Percentiles rank a stretch among this genome's conserved stretches.
phyloP scores from a whole-genome alignment of 2,329 filamentous ascomycete species.

The Sordariomycetes sp. region DNA sequence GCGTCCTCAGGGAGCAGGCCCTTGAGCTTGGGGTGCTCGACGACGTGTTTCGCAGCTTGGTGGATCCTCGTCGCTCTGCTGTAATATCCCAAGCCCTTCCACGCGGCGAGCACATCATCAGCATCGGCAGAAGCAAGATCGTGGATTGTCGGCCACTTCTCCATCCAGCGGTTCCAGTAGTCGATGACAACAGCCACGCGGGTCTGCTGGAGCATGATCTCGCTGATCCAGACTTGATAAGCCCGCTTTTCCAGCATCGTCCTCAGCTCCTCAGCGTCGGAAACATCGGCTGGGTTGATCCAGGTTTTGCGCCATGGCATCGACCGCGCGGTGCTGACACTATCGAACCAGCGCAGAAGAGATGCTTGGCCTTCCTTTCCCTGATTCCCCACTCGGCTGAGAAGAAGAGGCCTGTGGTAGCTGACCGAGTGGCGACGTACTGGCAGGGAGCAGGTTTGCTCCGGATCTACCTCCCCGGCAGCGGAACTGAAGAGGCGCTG shows the following conservation, averaged over 20 bases:
- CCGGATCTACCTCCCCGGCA: not conserved
- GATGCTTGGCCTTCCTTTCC: slow-evolving; percentile 18
- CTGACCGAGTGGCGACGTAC: slow-evolving; percentile 3
- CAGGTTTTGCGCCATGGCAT: slow-evolving; percentile 54
- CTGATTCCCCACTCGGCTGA: slow-evolving; percentile 23
- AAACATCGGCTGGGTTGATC: slow-evolving; percentile 30
- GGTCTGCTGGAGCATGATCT: slow-evolving; percentile 61
- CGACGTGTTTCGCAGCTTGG: slow-evolving; percentile 43
- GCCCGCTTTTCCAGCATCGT: slow-evolving; percentile 41
- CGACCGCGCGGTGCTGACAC: slow-evolving; percentile 31
- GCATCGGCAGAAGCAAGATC: slow-evolving; percentile 42
- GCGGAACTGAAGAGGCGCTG: not conserved
- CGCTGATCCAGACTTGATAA: slow-evolving; percentile 59
- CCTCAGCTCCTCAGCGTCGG: slow-evolving; percentile 23
- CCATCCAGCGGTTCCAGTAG: slow-evolving; percentile 56
- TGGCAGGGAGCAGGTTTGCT: slow-evolving; percentile 3
- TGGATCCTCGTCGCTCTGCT: slow-evolving; percentile 53
- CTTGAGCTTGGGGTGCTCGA: slow-evolving; percentile 25
- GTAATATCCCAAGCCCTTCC: slow-evolving; percentile 56
- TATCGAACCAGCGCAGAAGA: slow-evolving; percentile 44
- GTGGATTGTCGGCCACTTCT: slow-evolving; percentile 48
- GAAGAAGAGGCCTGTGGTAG: slow-evolving; percentile 42
- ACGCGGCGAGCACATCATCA: slow-evolving; percentile 48
- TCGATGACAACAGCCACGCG: slow-evolving; percentile 52
- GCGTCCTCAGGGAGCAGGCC: slow-evolving; percentile 41